These are phyloP conservation scores for Solanum appendiculatum DNA, from an alignment of 257 asterid species.

Conservation along the genomic window DNA sequence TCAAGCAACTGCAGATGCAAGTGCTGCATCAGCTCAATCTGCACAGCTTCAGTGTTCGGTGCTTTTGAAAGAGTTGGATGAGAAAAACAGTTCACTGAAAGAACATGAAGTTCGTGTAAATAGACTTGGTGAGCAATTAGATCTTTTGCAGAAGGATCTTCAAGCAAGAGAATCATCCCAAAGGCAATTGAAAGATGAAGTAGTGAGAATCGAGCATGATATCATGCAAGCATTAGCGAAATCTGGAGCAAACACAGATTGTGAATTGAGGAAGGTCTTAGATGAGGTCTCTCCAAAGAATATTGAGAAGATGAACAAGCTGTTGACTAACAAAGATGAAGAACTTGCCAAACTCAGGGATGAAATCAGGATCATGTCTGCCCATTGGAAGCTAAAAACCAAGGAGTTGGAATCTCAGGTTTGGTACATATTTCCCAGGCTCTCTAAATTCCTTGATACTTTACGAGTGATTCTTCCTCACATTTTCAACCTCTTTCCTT, in stretches of 20 bases:
- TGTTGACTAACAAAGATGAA: constrained; percentile 57
- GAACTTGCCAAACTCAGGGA: constrained; percentile 71
- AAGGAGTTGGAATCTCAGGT: constrained; percentile 56
- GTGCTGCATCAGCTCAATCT: constrained; percentile 70
- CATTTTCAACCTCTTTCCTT: background rate
- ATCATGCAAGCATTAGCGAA: constrained; percentile 66
- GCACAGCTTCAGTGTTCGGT: constrained; percentile 65
- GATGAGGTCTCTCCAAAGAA: constrained; percentile 76
- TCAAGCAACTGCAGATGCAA: constrained; percentile 70
- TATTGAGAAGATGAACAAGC: constrained; percentile 50
- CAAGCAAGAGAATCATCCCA: constrained; percentile 69
- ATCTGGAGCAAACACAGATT: constrained; percentile 56
- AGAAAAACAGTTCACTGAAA: constrained; percentile 45
- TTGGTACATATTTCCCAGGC: background rate
- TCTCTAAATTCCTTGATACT: background rate
- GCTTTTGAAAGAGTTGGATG: constrained; percentile 65
- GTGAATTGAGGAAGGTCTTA: constrained; percentile 54
- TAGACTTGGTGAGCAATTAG: constrained; percentile 67
- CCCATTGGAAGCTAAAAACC: constrained; percentile 85
- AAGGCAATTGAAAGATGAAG: constrained; percentile 75
- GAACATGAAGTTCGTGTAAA: constrained; percentile 62
- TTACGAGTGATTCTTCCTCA: background rate
- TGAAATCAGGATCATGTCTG: constrained; percentile 72
- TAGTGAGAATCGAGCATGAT: constrained; percentile 69
- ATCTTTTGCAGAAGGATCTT: constrained; percentile 74